Conservation (phyloP, 768 basidiomycete genomes). For the Cystofilobasidium ferigula region DNA sequence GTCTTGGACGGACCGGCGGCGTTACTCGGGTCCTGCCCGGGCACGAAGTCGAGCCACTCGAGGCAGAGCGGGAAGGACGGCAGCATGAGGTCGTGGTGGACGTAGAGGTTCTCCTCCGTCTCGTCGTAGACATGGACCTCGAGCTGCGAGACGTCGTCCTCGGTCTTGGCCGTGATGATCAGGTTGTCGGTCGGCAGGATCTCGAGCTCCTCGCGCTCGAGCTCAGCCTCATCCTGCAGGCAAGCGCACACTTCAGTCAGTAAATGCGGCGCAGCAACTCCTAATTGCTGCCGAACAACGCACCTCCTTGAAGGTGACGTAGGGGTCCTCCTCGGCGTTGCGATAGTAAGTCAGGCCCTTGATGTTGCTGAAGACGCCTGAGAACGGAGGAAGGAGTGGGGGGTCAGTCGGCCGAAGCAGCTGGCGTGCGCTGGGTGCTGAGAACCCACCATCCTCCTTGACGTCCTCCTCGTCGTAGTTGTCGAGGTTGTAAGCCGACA, state of each 20-base stretch:
- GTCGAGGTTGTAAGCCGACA: slow-evolving; percentile 80
- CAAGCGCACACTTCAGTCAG: not conserved
- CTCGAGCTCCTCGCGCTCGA: slow-evolving; percentile 82
- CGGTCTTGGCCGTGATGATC: slow-evolving; percentile 82
- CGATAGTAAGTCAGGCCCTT: slow-evolving; percentile 87
- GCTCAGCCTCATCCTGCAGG: slow-evolving; percentile 46
- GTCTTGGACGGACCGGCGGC: slow-evolving; percentile 32
- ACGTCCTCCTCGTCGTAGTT: slow-evolving; percentile 73
- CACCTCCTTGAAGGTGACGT: slow-evolving; percentile 89
- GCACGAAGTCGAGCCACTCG: slow-evolving; percentile 97
- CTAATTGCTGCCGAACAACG: slow-evolving; percentile 28
- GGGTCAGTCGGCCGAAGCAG: not conserved
- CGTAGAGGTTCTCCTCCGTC: slow-evolving; percentile 67
- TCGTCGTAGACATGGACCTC: slow-evolving; percentile 96
- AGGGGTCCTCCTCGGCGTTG: slow-evolving; percentile 88
- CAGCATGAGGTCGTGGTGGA: slow-evolving; percentile 94
- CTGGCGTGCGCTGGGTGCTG: not conserved
- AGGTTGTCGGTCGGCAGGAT: slow-evolving; percentile 83
- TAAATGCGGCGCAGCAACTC: not conserved
- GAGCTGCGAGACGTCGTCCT: slow-evolving; percentile 89
- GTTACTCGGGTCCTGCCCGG: slow-evolving; percentile 34
- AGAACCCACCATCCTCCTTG: slow-evolving; percentile 36
- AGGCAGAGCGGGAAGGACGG: slow-evolving; percentile 96
- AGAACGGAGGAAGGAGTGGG: slow-evolving; percentile 29
- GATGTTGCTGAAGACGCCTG: slow-evolving; percentile 82